phyloP scores from a whole-genome alignment of 2,329 filamentous ascomycete genomes.

The Intubia oerlemansii region DNA sequence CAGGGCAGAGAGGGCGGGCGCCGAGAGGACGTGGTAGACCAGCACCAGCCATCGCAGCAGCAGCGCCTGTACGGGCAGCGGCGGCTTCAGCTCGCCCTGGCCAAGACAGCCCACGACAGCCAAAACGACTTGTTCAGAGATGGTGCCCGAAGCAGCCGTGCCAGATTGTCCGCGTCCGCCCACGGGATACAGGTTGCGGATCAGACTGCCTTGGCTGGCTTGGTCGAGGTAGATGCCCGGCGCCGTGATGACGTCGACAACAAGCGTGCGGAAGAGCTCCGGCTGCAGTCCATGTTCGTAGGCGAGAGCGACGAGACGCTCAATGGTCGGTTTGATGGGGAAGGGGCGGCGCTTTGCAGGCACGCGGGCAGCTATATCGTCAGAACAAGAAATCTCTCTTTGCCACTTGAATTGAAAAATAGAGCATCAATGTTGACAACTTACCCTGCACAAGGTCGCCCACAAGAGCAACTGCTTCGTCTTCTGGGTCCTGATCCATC shows the following conservation, averaged over 20 bases:
- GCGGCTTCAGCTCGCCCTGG: conserved; percentile 55
- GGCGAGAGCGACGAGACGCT: conserved; percentile 37
- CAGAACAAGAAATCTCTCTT: neutral
- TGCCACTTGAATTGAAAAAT: no score
- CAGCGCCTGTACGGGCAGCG: conserved; percentile 45
- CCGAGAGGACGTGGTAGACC: conserved; percentile 42
- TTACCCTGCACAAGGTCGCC: conserved; percentile 8
- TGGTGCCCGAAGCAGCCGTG: conserved; percentile 20
- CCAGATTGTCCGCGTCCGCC: conserved; percentile 22
- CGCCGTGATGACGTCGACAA: conserved; percentile 44
- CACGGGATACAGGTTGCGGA: conserved; percentile 60
- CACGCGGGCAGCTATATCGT: conserved; percentile 25
- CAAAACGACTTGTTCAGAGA: conserved; percentile 39
- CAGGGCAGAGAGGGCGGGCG: conserved; percentile 36
- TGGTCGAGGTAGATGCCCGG: conserved; percentile 46
- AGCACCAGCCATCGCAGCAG: conserved; percentile 63
- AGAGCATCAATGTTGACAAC: no score
- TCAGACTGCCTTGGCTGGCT: conserved; percentile 42
- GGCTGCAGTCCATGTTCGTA: conserved; percentile 48
- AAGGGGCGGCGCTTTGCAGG: conserved; percentile 44
- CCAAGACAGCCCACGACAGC: conserved; percentile 54
- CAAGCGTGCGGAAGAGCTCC: conserved; percentile 35
- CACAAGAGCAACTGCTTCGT: conserved; percentile 5
- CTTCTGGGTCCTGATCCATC: conserved; percentile 7
- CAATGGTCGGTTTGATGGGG: conserved; percentile 40